Evolutionary conservation across 75 land plant species (phyloP).

Genomic region (Cryptomeria japonica): DNA sequence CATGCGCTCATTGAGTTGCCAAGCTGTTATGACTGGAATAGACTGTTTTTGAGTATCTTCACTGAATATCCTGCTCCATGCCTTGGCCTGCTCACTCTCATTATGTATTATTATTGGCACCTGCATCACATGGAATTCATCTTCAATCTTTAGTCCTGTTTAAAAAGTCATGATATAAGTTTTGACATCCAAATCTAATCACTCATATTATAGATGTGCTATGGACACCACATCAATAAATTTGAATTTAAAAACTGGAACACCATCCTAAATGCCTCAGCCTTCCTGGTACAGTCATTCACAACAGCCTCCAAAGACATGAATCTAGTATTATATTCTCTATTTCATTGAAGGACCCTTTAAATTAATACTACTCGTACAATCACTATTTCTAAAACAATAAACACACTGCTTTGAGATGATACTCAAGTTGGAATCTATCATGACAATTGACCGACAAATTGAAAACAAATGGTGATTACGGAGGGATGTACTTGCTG

Average conservation of each 20-base stretch:
- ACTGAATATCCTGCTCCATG: conserved; percentile 83
- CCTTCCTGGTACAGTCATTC: not conserved
- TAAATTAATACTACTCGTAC: not conserved
- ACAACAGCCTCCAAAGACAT: not conserved
- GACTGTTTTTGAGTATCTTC: conserved; percentile 73
- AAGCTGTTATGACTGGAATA: conserved; percentile 88
- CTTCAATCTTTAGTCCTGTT: conserved; percentile 4
- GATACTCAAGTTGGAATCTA: not conserved
- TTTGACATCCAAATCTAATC: not conserved
- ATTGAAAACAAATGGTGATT: not conserved
- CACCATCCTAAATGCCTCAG: not conserved
- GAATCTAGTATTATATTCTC: not conserved
- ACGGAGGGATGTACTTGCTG: not conserved
- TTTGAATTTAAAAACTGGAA: not conserved
- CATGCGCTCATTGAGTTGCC: conserved; percentile 98
- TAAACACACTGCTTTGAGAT: not conserved
- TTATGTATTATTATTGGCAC: conserved; percentile 86
- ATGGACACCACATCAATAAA: not conserved
- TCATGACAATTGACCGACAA: not conserved
- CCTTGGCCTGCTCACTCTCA: conserved; percentile 73
- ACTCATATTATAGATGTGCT: not conserved
- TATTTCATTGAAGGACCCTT: not conserved
- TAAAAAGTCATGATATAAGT: not conserved
- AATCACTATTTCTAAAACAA: not conserved
- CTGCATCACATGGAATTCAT: conserved; percentile 24